Evolutionary conservation across 768 basidiomycete genomes (phyloP), one percentile per base, ranked within the genome.

Genomic region (Udeniomyces megalosporus): DNA sequence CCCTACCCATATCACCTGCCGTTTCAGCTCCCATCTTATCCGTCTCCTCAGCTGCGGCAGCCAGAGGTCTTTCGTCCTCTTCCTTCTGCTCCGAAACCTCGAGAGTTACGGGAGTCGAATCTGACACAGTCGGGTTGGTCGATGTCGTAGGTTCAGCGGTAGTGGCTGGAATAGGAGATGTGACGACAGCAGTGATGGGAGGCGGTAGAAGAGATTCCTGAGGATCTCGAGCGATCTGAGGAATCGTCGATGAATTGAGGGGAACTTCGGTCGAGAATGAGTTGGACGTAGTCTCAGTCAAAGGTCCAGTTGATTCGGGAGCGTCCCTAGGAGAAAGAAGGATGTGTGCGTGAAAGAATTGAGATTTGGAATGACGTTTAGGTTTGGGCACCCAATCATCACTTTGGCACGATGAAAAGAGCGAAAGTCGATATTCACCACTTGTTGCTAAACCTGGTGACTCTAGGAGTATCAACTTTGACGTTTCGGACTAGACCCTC

Each of bases 391-490:
- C n/a, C 12, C 10, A 20, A 29, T 38, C 24, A n/a, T 20, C 7
- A 29, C 3, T 15, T 20, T 32, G 24, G 2, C 11, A 28, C 42
- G 22, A 29, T 12, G 35, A 32, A n/a, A 20, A 8, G 6, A 28
- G 17, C 17, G 31, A 24, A 14, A 45, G 8, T 11, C 12, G 29
- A 26, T 10, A 47, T 67, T 51, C 47, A 74, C 75, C 75, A 75
- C 53, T 69, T 69, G 65, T 75, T 74, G 61, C 69, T 73, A 60
- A 75, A 78, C 67, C 92, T 79, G 55, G 95, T 99, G 42, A 99
- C 95, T 51, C 92, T 79, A 34, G 91, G 90, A 70, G 95, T 96
- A 54, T 83, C 79, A 67, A 83, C 90, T 72, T 96, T 84, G 6
- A 77, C 75, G 69, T 92, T 88, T 66, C 95, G 78, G 65, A 87